Conservation (phyloP, 139 green algal genomes). For the Closterium sp. region DNA sequence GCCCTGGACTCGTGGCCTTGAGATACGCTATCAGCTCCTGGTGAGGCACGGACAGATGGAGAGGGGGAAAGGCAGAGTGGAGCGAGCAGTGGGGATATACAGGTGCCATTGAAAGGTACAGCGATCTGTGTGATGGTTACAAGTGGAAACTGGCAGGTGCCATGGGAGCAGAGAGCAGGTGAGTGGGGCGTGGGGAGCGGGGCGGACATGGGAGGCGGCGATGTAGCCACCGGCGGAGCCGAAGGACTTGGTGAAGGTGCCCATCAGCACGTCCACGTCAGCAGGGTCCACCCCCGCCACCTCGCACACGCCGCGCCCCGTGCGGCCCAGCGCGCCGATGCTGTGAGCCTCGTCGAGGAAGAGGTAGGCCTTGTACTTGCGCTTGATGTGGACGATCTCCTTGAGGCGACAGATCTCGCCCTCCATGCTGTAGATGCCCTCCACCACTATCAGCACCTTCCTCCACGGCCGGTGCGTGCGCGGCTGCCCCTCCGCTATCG, state of each 20-base stretch:
- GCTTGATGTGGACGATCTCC: constrained; percentile 85
- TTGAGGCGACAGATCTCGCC: constrained; percentile 82
- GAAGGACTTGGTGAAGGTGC: constrained; percentile 99
- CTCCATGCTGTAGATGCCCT: constrained; percentile 99
- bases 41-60: background rate
- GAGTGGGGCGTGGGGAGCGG: background rate
- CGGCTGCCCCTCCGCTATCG: constrained; percentile 89
- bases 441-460: constrained; percentile 95
- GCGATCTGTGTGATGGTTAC: no score
- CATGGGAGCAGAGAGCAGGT: background rate
- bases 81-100: background rate
- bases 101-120: no score
- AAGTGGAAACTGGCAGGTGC: background rate
- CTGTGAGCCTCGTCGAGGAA: constrained; percentile 99
- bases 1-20: constrained; percentile 64
- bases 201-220: constrained; percentile 36
- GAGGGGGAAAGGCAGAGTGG: background rate
- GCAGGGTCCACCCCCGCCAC: constrained; percentile 80
- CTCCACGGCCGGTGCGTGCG: constrained; percentile 87
- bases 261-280: constrained; percentile 98
- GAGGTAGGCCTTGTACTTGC: constrained; percentile 91
- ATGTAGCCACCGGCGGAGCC: constrained; percentile 89
- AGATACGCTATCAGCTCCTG: constrained; percentile 76
- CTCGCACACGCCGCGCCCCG: constrained; percentile 82
- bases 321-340: constrained; percentile 88